phyloP scores from a whole-genome alignment of 495 filamentous ascomycete genomes.

The Neohortaea acidophila region DNA sequence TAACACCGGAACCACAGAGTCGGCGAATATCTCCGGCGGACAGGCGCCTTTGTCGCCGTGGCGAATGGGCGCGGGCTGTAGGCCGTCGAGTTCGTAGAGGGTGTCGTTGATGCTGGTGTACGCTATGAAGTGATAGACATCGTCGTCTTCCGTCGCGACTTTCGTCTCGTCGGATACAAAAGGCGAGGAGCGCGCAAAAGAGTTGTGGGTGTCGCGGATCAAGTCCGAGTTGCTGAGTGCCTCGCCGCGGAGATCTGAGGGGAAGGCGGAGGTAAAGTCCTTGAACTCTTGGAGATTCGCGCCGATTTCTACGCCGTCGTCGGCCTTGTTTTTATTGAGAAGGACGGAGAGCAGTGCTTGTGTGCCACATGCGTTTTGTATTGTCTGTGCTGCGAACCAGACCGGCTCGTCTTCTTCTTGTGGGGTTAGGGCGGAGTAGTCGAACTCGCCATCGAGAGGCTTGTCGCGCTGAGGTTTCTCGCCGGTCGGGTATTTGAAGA shows the following conservation, averaged over 20 bases:
- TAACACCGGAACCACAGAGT: slow-evolving; percentile 73
- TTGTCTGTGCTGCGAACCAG: slow-evolving; percentile 95
- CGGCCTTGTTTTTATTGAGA: slow-evolving; percentile 49
- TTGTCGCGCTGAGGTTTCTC: slow-evolving; percentile 39
- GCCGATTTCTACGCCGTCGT: slow-evolving; percentile 38
- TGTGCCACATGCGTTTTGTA: slow-evolving; percentile 97
- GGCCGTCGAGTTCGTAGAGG: slow-evolving; percentile 88
- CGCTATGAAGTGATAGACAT: slow-evolving; percentile 96
- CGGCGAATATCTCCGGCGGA: slow-evolving; percentile 48
- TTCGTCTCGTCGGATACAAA: slow-evolving; percentile 75
- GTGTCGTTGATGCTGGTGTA: slow-evolving; percentile 67
- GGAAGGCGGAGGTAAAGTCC: slow-evolving; percentile 80
- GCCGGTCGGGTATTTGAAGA: slow-evolving; percentile 92
- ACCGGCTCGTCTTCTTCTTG: slow-evolving; percentile 25
- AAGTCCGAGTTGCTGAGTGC: slow-evolving; percentile 56
- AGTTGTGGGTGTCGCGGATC: slow-evolving; percentile 86
- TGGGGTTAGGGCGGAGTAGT: slow-evolving; percentile 45
- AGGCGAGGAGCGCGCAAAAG: slow-evolving; percentile 72
- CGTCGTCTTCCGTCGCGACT: slow-evolving; percentile 43
- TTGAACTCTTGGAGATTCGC: slow-evolving; percentile 58
- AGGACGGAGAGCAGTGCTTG: slow-evolving; percentile 88
- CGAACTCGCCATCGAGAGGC: slow-evolving; percentile 64
- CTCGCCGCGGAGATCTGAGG: slow-evolving; percentile 58
- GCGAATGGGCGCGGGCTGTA: slow-evolving; percentile 80
- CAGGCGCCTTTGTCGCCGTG: slow-evolving; percentile 54